Percentiles rank a stretch among this genome's conserved stretches.
These are phyloP conservation scores for Asterella californica DNA, from an alignment of 225 moss, liverwort and hornwort species.

Conservation along the genomic window DNA sequence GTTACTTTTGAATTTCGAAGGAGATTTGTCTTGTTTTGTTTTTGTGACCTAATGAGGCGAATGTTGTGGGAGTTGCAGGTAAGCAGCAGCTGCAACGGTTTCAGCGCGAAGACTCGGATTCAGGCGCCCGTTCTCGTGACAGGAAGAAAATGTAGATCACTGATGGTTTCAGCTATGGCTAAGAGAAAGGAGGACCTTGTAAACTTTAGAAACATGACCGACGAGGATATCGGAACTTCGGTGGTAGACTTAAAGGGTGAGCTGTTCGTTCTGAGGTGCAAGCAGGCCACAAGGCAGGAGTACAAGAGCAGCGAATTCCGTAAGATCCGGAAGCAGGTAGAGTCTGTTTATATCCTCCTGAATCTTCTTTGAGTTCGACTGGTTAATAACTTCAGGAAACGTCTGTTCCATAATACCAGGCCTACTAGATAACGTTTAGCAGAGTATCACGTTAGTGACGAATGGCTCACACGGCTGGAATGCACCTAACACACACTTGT, in stretches of 20 bases:
- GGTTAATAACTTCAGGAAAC: neutral
- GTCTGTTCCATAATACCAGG: neutral
- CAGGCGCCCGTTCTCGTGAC: constrained; percentile 8
- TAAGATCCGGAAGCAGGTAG: constrained; percentile 79
- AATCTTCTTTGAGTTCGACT: neutral
- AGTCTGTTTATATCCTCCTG: neutral
- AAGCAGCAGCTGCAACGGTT: constrained; percentile 31
- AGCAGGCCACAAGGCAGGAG: constrained; percentile 94
- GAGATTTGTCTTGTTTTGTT: neutral
- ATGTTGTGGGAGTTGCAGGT: constrained; percentile 18
- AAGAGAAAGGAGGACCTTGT: constrained; percentile 81
- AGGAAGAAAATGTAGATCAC: constrained; percentile 10
- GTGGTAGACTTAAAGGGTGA: constrained; percentile 97
- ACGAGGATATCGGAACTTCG: constrained; percentile 64
- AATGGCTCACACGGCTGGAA: neutral
- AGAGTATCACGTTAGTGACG: neutral
- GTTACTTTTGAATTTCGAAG: neutral
- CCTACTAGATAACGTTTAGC: neutral
- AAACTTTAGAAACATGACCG: constrained; percentile 62
- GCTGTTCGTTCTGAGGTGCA: constrained; percentile 80
- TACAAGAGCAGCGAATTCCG: constrained; percentile 92
- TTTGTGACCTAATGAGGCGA: neutral
- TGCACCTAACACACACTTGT: neutral
- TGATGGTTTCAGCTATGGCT: constrained; percentile 50
- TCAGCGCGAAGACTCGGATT: constrained; percentile 32